Conservation (phyloP, 495 filamentous ascomycete species). For the Penicillium flavigenum region DNA sequence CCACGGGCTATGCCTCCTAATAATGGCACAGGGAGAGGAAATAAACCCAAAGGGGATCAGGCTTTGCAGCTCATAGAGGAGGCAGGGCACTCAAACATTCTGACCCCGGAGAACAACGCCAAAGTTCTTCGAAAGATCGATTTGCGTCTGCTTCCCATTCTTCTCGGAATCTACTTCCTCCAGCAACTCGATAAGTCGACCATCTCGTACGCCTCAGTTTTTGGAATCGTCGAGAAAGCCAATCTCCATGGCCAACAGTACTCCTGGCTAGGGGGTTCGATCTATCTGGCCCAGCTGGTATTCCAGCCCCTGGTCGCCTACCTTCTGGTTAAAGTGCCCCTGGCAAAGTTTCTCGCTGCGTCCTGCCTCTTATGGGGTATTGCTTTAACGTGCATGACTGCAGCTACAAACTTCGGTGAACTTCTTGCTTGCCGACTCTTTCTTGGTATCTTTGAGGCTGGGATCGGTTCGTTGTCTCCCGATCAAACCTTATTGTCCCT, state of each 20-base stretch:
- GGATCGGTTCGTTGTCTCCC: slow-evolving; percentile 34
- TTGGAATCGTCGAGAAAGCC: slow-evolving; percentile 47
- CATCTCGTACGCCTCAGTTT: slow-evolving; percentile 53
- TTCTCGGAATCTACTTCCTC: slow-evolving; percentile 45
- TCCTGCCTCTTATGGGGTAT: slow-evolving; percentile 61
- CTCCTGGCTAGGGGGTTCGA: slow-evolving; percentile 51
- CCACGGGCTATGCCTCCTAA: slow-evolving; percentile 3
- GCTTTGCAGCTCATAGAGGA: slow-evolving; percentile 48
- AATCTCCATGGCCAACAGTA: slow-evolving; percentile 51
- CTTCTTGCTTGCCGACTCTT: slow-evolving; percentile 59
- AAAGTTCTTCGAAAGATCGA: slow-evolving; percentile 55
- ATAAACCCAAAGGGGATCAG: slow-evolving; percentile 36
- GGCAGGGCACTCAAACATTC: slow-evolving; percentile 37
- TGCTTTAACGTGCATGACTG: slow-evolving; percentile 54
- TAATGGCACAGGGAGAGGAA: slow-evolving; percentile 7
- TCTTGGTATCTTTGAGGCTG: slow-evolving; percentile 61
- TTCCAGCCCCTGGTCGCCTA: slow-evolving; percentile 43
- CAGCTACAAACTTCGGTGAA: slow-evolving; percentile 53
- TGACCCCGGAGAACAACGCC: slow-evolving; percentile 55
- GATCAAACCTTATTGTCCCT: neutral
- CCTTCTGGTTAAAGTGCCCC: slow-evolving; percentile 38
- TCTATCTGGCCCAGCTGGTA: slow-evolving; percentile 54
- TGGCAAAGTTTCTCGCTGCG: slow-evolving; percentile 55
- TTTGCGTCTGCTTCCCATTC: slow-evolving; percentile 51
- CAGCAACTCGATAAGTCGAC: slow-evolving; percentile 60